phyloP scores from a whole-genome alignment of 352 stramenopile genomes.

The Thalassiosira sp. region DNA sequence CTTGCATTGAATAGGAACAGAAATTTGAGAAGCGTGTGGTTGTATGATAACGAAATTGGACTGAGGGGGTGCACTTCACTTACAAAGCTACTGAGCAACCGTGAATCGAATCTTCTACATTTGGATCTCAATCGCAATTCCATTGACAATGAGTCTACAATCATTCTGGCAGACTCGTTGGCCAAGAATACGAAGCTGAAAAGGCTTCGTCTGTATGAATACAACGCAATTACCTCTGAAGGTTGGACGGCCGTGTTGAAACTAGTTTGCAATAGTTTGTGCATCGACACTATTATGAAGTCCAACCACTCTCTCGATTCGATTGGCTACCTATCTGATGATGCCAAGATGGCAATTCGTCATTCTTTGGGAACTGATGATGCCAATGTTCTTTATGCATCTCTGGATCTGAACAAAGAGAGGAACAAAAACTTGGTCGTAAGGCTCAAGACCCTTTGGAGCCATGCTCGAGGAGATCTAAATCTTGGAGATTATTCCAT shows the following conservation, averaged over 20 bases:
- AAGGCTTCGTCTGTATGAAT: not conserved
- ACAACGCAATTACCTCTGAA: not conserved
- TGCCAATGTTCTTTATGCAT: conserved; percentile 21
- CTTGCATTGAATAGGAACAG: not conserved
- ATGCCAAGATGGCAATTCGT: not conserved
- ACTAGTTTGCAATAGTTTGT: conserved; percentile 6
- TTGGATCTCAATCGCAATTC: not conserved
- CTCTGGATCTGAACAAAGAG: not conserved
- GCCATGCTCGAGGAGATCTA: conserved; percentile 6
- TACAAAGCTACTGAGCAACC: not conserved
- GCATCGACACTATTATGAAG: conserved; percentile 1
- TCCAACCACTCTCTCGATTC: conserved; percentile 17
- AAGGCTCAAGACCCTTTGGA: conserved; percentile 10
- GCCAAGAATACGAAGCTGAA: conserved; percentile 1
- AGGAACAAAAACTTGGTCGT: not conserved
- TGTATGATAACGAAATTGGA: not conserved
- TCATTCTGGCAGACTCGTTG: not conserved
- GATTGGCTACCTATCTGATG: not conserved
- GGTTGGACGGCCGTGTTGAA: not conserved
- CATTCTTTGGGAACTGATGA: conserved; percentile 2
- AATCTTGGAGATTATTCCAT: conserved; percentile 16
- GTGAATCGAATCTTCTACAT: not conserved
- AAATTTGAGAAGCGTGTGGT: not conserved
- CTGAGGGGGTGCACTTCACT: not conserved
- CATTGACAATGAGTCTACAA: not conserved